Evolutionary conservation across 805 yeast species (phyloP).

Genomic region (Zygotorulaspora sp.): DNA sequence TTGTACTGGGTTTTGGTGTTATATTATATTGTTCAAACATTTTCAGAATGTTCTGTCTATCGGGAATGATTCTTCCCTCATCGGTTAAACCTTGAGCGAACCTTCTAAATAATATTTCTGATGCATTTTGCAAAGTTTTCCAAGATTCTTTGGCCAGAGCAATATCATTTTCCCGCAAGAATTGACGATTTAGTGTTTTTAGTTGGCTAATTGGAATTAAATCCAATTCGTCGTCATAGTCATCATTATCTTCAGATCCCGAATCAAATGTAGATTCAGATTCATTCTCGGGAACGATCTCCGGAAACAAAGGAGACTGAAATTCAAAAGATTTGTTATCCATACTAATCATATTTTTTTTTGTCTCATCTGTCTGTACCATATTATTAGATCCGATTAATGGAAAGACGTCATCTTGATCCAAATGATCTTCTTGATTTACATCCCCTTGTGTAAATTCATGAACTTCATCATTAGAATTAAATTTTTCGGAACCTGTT

Average conservation of each 20-base stretch:
- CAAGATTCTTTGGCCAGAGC: slow-evolving; percentile 13
- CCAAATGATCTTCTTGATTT: background rate
- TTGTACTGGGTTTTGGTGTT: slow-evolving; percentile 13
- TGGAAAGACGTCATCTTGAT: background rate
- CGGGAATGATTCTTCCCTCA: slow-evolving; percentile 11
- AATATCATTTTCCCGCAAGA: slow-evolving; percentile 8
- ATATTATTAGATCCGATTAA: background rate
- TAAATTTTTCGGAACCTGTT: background rate
- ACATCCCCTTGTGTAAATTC: background rate
- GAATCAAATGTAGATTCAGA: background rate
- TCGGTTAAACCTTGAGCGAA: slow-evolving; percentile 12
- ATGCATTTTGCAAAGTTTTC: slow-evolving; percentile 14
- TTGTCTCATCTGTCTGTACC: background rate
- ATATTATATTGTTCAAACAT: slow-evolving; percentile 17
- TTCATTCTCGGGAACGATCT: background rate
- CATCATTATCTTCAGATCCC: background rate
- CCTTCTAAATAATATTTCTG: slow-evolving; percentile 9
- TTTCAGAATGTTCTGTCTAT: slow-evolving; percentile 14
- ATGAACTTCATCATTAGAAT: slow-evolving; percentile 8
- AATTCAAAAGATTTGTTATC: too few species aligned
- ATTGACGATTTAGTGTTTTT: slow-evolving; percentile 7
- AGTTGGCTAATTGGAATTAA: slow-evolving; percentile 8
- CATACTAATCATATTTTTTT: background rate
- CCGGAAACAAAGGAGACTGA: too few species aligned
- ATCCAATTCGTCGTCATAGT: slow-evolving; percentile 4